Percentiles rank a stretch among this genome's conserved stretches.
phyloP scores from a whole-genome alignment of 768 basidiomycete species.

The Mycena venus region DNA sequence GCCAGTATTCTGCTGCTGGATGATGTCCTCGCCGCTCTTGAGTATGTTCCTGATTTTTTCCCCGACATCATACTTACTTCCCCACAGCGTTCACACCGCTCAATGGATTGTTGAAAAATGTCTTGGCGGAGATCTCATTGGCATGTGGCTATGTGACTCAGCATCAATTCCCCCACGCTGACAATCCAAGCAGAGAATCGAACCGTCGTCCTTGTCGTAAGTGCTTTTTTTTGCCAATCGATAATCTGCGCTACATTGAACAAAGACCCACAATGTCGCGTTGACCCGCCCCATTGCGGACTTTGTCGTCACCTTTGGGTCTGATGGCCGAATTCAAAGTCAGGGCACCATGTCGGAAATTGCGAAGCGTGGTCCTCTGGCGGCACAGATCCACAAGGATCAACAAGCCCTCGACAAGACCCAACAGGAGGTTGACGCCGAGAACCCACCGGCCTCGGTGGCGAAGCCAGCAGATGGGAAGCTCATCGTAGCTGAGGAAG shows the following conservation, averaged over 20 bases:
- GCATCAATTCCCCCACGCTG: neutral
- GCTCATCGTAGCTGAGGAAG: constrained; percentile 74
- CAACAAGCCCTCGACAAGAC: constrained; percentile 33
- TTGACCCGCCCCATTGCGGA: constrained; percentile 56
- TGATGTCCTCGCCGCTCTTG: constrained; percentile 75
- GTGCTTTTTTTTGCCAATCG: constrained; percentile 29
- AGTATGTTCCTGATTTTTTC: constrained; percentile 20
- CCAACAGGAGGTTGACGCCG: constrained; percentile 38
- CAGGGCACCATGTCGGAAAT: constrained; percentile 59
- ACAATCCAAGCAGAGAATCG: constrained; percentile 31
- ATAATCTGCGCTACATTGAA: neutral
- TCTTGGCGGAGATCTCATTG: constrained; percentile 56
- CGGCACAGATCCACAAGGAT: constrained; percentile 54
- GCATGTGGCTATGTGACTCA: constrained; percentile 26
- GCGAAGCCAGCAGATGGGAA: constrained; percentile 57
- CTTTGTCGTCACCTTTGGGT: constrained; percentile 58
- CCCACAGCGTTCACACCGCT: constrained; percentile 58
- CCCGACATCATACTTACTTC: constrained; percentile 31
- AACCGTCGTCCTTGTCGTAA: constrained; percentile 61
- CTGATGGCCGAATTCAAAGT: constrained; percentile 56
- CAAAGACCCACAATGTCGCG: constrained; percentile 63
- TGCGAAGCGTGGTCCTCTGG: constrained; percentile 49
- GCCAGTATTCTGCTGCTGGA: constrained; percentile 78
- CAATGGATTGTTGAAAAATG: constrained; percentile 66
- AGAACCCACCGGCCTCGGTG: constrained; percentile 13